Evolutionary conservation across 2,329 filamentous ascomycete genomes (phyloP).

Genomic region (Fusarium setosum): DNA sequence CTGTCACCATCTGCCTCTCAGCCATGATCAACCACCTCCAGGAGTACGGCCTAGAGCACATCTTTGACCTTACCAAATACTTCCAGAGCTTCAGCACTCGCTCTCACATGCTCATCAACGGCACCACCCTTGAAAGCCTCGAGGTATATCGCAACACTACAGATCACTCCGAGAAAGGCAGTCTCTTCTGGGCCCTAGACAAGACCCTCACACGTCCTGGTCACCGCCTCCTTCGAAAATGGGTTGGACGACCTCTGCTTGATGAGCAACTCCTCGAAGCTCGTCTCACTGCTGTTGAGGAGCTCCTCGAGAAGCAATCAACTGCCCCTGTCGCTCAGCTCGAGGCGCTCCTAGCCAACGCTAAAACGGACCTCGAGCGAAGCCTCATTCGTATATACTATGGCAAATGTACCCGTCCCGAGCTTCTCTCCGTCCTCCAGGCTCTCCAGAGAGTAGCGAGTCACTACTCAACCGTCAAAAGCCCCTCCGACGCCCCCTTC

Average conservation of each 20-base stretch:
- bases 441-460: constrained; percentile 84
- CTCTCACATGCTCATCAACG: constrained; percentile 95
- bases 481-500: constrained; percentile 77
- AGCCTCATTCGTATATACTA: constrained; percentile 97
- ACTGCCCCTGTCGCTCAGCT: constrained; percentile 78
- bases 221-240: constrained; percentile 88
- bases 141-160: constrained; percentile 97
- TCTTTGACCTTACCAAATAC: constrained; percentile 96
- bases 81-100: constrained; percentile 95
- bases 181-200: constrained; percentile 94
- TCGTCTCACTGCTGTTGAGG: constrained; percentile 85
- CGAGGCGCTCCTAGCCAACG: constrained; percentile 75
- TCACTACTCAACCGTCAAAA: constrained; percentile 77
- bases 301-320: constrained; percentile 78
- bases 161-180: constrained; percentile 85
- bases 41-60: constrained; percentile 93
- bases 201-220: constrained; percentile 92
- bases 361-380: constrained; percentile 88
- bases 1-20: constrained; percentile 91
- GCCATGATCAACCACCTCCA: constrained; percentile 95
- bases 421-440: constrained; percentile 87
- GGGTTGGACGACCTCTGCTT: constrained; percentile 91
- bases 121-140: constrained; percentile 91
- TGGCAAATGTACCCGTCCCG: constrained; percentile 90
- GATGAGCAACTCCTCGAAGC: constrained; percentile 80